A percentile compares a stretch with the other conserved stretches of the same genome.
Conservation (phyloP, 345 rosid species). For the Microthlaspi erraticum region DNA sequence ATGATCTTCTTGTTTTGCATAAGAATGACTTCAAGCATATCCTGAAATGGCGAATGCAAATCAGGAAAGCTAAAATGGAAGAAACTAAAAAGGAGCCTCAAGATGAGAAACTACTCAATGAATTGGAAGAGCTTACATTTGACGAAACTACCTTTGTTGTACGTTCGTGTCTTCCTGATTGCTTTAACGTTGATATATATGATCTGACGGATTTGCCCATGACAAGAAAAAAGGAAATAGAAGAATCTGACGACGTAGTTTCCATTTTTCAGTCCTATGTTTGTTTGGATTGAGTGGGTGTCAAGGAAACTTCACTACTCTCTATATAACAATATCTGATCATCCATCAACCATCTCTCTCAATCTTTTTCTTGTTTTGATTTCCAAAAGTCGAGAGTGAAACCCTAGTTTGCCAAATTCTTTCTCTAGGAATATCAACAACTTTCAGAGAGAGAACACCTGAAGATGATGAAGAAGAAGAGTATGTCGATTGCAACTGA, state of each 20-base stretch:
- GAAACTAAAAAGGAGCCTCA: too few species aligned
- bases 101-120: too few species aligned
- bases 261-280: too few species aligned
- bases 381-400: neutral
- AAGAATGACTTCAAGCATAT: conserved; percentile 94
- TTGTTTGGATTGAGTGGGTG: too few species aligned
- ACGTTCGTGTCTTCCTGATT: neutral
- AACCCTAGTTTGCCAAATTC: neutral
- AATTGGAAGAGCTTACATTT: too few species aligned
- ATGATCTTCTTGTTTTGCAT: conserved; percentile 86
- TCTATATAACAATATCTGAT: neutral
- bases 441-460: neutral
- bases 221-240: neutral
- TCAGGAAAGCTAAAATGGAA: too few species aligned
- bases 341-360: neutral
- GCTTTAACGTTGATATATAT: neutral
- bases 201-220: neutral
- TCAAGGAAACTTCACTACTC: neutral
- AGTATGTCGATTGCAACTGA: too few species aligned
- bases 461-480: too few species aligned
- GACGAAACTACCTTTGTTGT: neutral
- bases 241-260: neutral
- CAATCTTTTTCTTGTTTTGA: neutral
- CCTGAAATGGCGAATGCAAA: too few species aligned
- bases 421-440: too few species aligned